Base-by-base conservation (phyloP, 108 stramenopile genomes). In the Cyclotella cryptica region DNA sequence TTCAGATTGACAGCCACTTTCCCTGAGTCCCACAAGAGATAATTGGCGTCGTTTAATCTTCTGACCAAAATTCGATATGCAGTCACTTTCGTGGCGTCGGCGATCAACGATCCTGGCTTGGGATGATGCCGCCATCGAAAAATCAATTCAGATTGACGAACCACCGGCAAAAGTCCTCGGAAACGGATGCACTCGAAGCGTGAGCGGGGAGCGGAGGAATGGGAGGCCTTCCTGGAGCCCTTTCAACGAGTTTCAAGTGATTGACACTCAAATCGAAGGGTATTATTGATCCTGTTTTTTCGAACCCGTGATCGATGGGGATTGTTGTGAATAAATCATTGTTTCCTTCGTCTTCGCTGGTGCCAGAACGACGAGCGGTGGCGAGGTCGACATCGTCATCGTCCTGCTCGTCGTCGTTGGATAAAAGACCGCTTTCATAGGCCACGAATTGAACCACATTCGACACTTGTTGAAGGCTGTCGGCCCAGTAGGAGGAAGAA, bases 111-210 rank as follows among this genome's bases (percentile, higher is more conserved):
- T 21, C 61, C 77, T 12, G 29, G 35, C 29, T 68, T 69, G 18
- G 77, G 55, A 0, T 68, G 69, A 71, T 78, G 77, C 3, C 62
- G 44, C 77, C 77, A 78, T 24, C 77, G 55, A 65, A 78, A 78
- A 10, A 14, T 49, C 11, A 71, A 43, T 0, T 52, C 62, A 15
- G 68, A 62, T 58, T 68, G 77, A 35, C 11, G 11, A 24, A 78
- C 77, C 3, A 78, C 69, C 28, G 77, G 77, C 24, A 78, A 43
- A 78, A 78, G 45, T 78, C 77, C 30, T 78, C 77, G 2, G 35
- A 26, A 15, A 27, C 22, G 58, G 40, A 13, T 17, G 69, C 61
- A 26, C 35, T 28, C 14, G 69, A 60, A 19, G 69, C 6, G 28
- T 28, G 42, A n/a, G 53, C 27, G 15, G 61, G 44, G 11, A 54